phyloP scores from a whole-genome alignment of 768 basidiomycete species.

The Austroboletus eburneus region DNA sequence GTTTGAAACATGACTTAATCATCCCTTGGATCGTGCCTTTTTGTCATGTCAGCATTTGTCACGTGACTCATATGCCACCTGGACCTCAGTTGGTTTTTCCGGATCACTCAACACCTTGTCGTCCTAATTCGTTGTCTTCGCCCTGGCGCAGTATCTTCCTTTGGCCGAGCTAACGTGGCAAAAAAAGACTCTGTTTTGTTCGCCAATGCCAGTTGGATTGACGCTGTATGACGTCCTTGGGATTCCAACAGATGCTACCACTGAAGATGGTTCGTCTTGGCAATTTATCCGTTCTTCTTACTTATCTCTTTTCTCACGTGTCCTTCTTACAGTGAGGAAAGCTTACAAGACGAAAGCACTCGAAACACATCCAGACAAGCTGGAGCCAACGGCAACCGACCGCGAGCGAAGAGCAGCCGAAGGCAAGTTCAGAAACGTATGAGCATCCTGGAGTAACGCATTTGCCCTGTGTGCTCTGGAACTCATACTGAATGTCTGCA shows the following conservation, averaged over 20 bases:
- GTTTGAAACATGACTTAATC: too few relatives aligned
- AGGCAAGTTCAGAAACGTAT: slow-evolving; percentile 58
- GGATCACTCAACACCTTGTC: not conserved
- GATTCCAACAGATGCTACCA: slow-evolving; percentile 39
- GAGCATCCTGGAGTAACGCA: slow-evolving; percentile 24
- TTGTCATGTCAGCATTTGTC: too few relatives aligned
- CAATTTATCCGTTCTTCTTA: not conserved
- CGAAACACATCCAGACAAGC: slow-evolving; percentile 72
- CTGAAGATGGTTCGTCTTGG: slow-evolving; percentile 46
- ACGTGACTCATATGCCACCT: too few relatives aligned
- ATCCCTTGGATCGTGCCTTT: too few relatives aligned
- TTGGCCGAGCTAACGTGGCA: not conserved
- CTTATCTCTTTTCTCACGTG: not conserved
- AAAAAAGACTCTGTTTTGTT: not conserved
- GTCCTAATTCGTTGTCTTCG: not conserved
- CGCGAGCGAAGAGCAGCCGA: slow-evolving; percentile 51
- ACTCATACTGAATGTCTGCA: slow-evolving; percentile 29
- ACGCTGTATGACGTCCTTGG: slow-evolving; percentile 44
- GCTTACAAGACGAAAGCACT: slow-evolving; percentile 65
- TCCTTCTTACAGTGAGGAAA: slow-evolving; percentile 42
- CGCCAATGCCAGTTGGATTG: slow-evolving; percentile 30
- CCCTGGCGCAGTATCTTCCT: not conserved
- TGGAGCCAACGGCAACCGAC: slow-evolving; percentile 49
- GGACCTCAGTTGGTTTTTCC: too few relatives aligned
- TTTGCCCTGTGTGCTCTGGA: slow-evolving; percentile 5